phyloP scores from a whole-genome alignment of 2,329 filamentous ascomycete species.

The Bipolaris bicolor region DNA sequence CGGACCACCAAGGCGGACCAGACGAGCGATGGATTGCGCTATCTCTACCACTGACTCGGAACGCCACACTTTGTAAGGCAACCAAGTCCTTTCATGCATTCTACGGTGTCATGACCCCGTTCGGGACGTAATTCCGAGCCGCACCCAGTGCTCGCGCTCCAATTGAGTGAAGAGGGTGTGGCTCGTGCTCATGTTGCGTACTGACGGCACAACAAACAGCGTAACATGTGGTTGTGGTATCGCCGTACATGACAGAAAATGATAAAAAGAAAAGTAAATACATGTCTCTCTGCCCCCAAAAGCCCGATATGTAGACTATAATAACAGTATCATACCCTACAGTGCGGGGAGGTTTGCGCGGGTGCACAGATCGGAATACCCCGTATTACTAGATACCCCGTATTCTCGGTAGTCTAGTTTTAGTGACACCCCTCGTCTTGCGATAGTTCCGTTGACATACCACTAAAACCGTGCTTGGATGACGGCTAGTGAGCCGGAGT shows the following conservation, averaged over 20 bases:
- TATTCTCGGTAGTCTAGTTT: not conserved
- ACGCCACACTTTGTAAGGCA: not conserved
- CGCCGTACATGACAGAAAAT: not conserved
- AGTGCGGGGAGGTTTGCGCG: not conserved
- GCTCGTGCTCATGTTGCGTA: not conserved
- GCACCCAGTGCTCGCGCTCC: not conserved
- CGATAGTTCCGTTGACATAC: not conserved
- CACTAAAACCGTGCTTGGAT: not conserved
- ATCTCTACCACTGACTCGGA: not conserved
- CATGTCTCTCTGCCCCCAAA: no score
- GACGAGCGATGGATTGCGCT: not conserved
- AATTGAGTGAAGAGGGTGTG: not conserved
- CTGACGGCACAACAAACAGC: not conserved
- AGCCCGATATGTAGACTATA: not conserved
- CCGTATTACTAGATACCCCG: not conserved
- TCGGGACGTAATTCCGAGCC: not conserved
- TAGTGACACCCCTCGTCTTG: not conserved
- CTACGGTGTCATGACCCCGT: not conserved
- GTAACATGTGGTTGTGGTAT: not conserved
- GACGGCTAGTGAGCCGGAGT: not conserved
- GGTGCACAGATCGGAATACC: not conserved
- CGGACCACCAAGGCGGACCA: not conserved
- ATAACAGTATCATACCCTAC: not conserved
- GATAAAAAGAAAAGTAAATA: not conserved
- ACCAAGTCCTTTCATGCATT: not conserved